Conservation (phyloP, 371 early-diverging fungal species). For the Haplosporangium sp. region DNA sequence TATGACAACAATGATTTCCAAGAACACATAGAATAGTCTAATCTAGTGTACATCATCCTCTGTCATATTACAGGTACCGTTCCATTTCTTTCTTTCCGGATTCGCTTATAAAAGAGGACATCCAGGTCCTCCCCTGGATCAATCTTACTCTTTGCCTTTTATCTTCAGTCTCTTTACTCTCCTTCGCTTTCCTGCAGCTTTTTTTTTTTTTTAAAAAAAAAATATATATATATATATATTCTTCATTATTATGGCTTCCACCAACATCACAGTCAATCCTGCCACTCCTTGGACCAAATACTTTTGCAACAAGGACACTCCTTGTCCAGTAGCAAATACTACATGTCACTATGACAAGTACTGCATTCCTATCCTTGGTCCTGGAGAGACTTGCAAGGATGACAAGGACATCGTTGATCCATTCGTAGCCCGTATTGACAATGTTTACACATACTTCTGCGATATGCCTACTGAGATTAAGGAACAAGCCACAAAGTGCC, state of each 20-base stretch:
- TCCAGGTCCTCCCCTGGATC: neutral
- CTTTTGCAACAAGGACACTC: constrained; percentile 26
- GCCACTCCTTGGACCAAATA: constrained; percentile 42
- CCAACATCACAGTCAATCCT: constrained; percentile 14
- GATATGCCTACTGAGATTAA: constrained; percentile 35
- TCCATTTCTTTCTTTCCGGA: neutral
- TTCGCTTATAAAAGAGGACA: constrained; percentile 20
- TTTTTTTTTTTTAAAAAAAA: too few species aligned
- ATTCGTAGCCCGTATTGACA: constrained; percentile 52
- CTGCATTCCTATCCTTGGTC: constrained; percentile 37
- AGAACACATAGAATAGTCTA: neutral
- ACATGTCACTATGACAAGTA: constrained; percentile 41
- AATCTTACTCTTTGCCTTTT: neutral
- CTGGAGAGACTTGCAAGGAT: constrained; percentile 38
- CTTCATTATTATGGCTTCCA: constrained; percentile 28
- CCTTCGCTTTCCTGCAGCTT: neutral
- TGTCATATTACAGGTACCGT: too few species aligned
- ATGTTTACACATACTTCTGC: constrained; percentile 45
- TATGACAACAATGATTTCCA: neutral
- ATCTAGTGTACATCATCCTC: too few species aligned
- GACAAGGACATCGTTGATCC: constrained; percentile 37
- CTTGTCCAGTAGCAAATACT: constrained; percentile 17
- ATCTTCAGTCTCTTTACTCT: neutral
- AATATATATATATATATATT: neutral
- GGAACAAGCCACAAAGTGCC: constrained; percentile 40